Evolutionary conservation across 2,329 filamentous ascomycete genomes (phyloP).

Genomic region (Fusarium circinatum): DNA sequence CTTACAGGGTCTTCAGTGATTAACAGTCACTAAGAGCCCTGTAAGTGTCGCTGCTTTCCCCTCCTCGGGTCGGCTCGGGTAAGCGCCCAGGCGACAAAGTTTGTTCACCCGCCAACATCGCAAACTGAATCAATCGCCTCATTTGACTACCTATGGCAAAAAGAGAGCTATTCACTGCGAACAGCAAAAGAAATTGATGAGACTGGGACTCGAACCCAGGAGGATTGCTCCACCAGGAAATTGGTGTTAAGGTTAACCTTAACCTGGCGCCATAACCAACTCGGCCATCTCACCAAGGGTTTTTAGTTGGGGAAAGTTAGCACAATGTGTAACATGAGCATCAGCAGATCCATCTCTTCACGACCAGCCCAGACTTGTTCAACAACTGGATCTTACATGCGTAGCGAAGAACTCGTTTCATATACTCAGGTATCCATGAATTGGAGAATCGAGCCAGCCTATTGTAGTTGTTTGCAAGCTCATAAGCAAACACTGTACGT

Average conservation of each 20-base stretch:
- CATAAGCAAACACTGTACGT: not conserved
- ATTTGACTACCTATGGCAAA: not conserved
- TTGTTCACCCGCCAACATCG: not conserved
- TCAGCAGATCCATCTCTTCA: fast-evolving
- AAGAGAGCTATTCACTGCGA: fast-evolving
- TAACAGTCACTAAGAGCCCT: not conserved
- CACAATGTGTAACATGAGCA: fast-evolving
- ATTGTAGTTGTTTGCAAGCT: not conserved
- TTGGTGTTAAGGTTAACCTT: conserved; percentile 32
- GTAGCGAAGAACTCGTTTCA: not conserved
- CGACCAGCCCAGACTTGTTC: not conserved
- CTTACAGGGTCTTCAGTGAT: not conserved
- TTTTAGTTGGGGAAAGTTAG: fast-evolving
- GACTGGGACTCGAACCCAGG: conserved; percentile 35
- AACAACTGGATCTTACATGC: fast-evolving
- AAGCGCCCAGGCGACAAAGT: not conserved
- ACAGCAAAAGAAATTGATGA: conserved; percentile 21
- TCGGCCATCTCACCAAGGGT: conserved; percentile 30
- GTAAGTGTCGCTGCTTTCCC: not conserved
- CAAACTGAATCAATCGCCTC: not conserved
- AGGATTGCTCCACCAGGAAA: conserved; percentile 35
- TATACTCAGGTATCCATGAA: too few species aligned
- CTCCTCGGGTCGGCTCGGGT: not conserved
- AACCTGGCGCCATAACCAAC: conserved; percentile 35
- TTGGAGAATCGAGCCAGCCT: not conserved